These are phyloP conservation scores for Patellifolia procumbens DNA, from an alignment of 179 eudicot species.

Conservation along the genomic window DNA sequence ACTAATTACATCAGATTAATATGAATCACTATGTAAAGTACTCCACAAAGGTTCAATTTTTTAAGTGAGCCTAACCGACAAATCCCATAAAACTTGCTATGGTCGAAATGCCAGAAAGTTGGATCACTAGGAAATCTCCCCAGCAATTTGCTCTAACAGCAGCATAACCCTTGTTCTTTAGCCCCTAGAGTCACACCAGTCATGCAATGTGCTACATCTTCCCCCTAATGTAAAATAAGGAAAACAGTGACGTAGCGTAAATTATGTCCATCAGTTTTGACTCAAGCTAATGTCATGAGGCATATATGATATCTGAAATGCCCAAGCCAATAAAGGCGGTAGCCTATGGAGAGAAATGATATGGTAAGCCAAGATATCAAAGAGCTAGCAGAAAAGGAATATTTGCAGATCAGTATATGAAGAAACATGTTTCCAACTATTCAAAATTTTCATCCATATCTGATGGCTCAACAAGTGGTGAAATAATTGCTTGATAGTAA, in stretches of 20 bases:
- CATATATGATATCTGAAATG: background rate
- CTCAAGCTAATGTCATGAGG: background rate
- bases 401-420: background rate
- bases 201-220: background rate
- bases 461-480: background rate
- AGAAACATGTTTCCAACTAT: background rate
- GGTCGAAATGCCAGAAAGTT: background rate
- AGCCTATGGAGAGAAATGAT: background rate
- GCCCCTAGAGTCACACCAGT: background rate
- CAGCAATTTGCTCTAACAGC: background rate
- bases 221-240: background rate
- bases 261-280: background rate
- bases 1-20: background rate
- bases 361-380: no score
- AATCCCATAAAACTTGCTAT: background rate
- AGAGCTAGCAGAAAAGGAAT: no score
- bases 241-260: background rate
- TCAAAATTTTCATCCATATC: no score
- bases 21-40: no score
- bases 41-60: background rate
- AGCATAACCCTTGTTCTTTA: background rate
- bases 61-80: background rate
- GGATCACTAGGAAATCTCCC: no score
- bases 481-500: background rate
- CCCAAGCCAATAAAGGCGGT: background rate